Evolutionary conservation across 371 early-diverging fungal genomes (phyloP), one percentile per base, ranked within the genome.

Genomic region (Mucor piriformis): DNA sequence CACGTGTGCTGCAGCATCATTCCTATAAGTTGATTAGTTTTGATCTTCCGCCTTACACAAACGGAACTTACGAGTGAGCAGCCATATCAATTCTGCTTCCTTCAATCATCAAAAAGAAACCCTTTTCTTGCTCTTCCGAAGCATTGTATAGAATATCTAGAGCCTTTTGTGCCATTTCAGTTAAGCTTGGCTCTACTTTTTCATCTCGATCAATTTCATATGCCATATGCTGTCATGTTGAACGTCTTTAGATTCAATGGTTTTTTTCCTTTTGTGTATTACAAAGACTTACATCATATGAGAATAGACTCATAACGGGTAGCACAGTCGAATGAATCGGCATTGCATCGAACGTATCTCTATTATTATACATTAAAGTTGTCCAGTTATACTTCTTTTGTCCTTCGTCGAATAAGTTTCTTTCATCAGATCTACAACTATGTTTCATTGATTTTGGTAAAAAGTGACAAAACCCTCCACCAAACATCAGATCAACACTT

Each of bases 71-170:
- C 84, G 69, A 77, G 58, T 91, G 92, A 25, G 86, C 91, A n/a
- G 89, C 91, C 90, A 90, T 88, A 61, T 90, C 92, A 48, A 98
- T 98, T 15, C 95, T 76, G 55, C 92, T 91, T 0, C 98, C 97
- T 76, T 97, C 98, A 64, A 98, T 87, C 95, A 98, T 92, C 49
- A 98, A 58, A 62, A 98, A 95, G 75, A 97, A 98, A 0, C 97
- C 95, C 2, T 83, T 76, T 12, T 84, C 75, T 5, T 63, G 52
- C 3, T 64, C 32, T 7, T 62, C 44, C 0, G 83, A 69, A 11
- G 83, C 70, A 0, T 54, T 27, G 32, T 76, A 75, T 7, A 96
- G 72, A 3, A 93, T 61, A 13, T 83, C 70, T 1, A 96, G 62
- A 0, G 97, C 96, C 33, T 84, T 90, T 3, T 58, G 34, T 0